These are phyloP conservation scores for Metschnikowia gelsemii DNA, from an alignment of 805 yeast species.

Conservation along the genomic window DNA sequence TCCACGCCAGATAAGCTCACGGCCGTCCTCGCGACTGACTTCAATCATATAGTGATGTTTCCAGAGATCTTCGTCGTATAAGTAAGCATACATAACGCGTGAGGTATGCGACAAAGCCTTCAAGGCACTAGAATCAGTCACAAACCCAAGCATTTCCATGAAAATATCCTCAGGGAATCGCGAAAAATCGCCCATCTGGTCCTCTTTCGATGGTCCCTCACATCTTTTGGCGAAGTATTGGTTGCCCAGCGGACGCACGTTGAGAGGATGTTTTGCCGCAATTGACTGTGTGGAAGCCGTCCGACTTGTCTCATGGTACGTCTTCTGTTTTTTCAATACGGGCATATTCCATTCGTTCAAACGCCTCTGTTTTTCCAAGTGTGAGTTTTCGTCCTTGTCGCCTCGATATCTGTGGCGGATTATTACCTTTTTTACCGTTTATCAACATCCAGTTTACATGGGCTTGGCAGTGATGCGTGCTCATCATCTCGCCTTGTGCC, in stretches of 20 bases:
- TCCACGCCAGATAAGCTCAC: conserved; percentile 61
- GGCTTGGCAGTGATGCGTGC: no score
- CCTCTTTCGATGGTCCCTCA: conserved; percentile 18
- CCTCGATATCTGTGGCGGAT: background rate
- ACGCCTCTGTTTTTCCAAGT: background rate
- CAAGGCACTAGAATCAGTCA: conserved; percentile 51
- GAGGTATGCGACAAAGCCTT: conserved; percentile 57
- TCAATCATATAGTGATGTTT: conserved; percentile 48
- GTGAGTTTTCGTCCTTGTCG: background rate
- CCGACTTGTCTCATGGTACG: conserved; percentile 9
- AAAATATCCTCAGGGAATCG: conserved; percentile 63
- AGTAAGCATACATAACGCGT: conserved; percentile 65
- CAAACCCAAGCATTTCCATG: conserved; percentile 48
- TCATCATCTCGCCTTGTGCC: no score
- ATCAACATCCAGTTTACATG: no score
- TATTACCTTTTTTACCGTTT: no score
- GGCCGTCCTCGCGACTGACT: conserved; percentile 15
- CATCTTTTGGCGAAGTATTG: conserved; percentile 11
- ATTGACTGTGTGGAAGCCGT: conserved; percentile 8
- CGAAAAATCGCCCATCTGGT: conserved; percentile 54
- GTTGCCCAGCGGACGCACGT: conserved; percentile 23
- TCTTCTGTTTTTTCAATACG: conserved; percentile 6
- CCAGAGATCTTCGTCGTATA: conserved; percentile 82
- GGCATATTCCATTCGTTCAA: background rate
- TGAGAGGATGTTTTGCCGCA: conserved; percentile 18